Conservation (phyloP, 495 filamentous ascomycete species). For the Letharia columbiana region DNA sequence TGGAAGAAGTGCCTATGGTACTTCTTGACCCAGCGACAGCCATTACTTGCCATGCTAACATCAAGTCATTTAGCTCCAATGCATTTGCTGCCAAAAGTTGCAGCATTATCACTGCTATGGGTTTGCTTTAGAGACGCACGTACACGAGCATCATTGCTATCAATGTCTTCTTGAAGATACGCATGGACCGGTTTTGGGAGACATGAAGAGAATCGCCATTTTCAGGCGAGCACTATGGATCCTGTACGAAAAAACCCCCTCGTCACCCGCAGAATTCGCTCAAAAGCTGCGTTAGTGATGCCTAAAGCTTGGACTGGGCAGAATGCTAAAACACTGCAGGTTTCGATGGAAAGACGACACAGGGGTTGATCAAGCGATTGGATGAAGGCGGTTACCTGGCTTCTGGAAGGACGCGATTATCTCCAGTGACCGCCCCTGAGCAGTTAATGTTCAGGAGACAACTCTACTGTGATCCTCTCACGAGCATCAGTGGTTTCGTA, state of each 20-base stretch:
- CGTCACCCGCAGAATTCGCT: constrained; percentile 26
- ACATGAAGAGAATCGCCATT: constrained; percentile 33
- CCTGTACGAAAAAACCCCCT: constrained; percentile 25
- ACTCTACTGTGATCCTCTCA: constrained; percentile 21
- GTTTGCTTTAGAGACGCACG: constrained; percentile 28
- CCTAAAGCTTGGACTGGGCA: not conserved
- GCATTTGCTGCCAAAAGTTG: constrained; percentile 38
- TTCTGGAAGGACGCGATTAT: not conserved
- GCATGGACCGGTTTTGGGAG: constrained; percentile 27
- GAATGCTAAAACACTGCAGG: constrained; percentile 2
- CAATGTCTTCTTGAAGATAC: constrained; percentile 38
- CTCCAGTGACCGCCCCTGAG: constrained; percentile 7
- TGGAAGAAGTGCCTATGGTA: constrained; percentile 40
- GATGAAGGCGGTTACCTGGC: constrained; percentile 19
- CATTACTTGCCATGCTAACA: constrained; percentile 11
- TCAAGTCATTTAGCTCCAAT: constrained; percentile 33
- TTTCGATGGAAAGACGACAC: constrained; percentile 26
- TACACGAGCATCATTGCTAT: constrained; percentile 41
- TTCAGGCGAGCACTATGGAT: constrained; percentile 30
- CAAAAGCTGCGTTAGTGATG: constrained; percentile 27
- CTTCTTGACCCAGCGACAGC: not conserved
- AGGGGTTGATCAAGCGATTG: constrained; percentile 14
- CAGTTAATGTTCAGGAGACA: not conserved
- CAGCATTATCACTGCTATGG: constrained; percentile 47
- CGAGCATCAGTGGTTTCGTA: constrained; percentile 16